Evolutionary conservation across 2,329 filamentous ascomycete species (phyloP), one percentile per base, ranked within the genome.

Genomic region (Tolypocladium tropicale): DNA sequence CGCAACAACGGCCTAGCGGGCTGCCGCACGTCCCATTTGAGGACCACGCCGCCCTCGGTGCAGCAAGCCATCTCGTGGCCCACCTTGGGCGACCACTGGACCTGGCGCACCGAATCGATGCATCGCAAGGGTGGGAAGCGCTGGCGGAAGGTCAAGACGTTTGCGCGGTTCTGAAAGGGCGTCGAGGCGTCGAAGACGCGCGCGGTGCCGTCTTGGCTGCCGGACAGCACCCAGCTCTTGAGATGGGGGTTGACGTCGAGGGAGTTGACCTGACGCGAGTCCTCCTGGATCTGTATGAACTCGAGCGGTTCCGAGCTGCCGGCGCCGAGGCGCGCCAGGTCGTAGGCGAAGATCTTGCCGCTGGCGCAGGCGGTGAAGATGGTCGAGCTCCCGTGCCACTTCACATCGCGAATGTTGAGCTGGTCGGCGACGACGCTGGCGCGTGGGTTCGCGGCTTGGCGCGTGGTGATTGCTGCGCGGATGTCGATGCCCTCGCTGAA

Each of bases 21-120:
- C 62, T 81, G 82, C 7, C 82, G 76, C 5, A 84, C 75, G 65
- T 86, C 83, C 82, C 83, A 86, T 63, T 85, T 85, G 60, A 84
- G 69, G 14, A 86, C 74, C 16, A 79, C 76, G 12, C 83, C 83
- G 39, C 79, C 77, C 58, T 86, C 83, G 0, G 83, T 86, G 53
- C 78, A 83, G 65, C 82, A 85, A 23, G 83, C 83, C 69, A 86
- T 84, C 57, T 80, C 74, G 62, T 83, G 76, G 6, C 81, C 83
- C 53, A 83, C 77, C 36, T 74, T 79, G 7, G 83, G 82, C 16
- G 82, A 84, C 83, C 83, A 86, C 61, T 82, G 77, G n/a, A 86
- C 79, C 63, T 84, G 79, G 30, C 81, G 76, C 34, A 86, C 79
- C 1, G 72, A 63, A 46, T 74, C 72, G 39, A 71, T 74, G 48